Evolutionary conservation across 805 yeast species (phyloP), one percentile per base, ranked within the genome.

Genomic region (Yarrowia bubula): DNA sequence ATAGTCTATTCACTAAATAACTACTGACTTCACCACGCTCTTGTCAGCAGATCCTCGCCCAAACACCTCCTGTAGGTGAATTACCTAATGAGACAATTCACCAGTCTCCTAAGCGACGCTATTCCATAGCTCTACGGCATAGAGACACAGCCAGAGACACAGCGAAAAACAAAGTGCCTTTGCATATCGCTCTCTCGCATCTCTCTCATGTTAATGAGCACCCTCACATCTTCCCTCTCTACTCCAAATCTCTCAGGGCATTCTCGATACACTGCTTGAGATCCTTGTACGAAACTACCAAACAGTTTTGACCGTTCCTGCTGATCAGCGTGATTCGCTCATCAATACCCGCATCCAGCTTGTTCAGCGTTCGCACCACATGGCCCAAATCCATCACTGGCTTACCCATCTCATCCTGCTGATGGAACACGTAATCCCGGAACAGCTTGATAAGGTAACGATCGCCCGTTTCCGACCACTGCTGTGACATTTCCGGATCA

Each of bases 321-420:
- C 95, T 87, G 0, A 91, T 90, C 62, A 95, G 80, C 73, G 92
- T 78, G 14, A 95, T 76, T 69, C 84, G 86, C 75, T 95, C 99
- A 61, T 90, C 92, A 38, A 88, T 82, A 0, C 98, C 98, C 6
- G 93, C 96, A 73, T 95, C 99, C 69, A 95, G 79, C 75, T 93
- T 95, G 76, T 93, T 93, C 71, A 95, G 78, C 70, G 88, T 84
- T 58, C 84, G 79, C 67, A 95, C 77, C 6, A 92, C 92, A 74
- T 91, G 91, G 0, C 92, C 86, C 70, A 95, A 79, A 75, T 95
- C 97, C 66, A 91, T 77, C 1, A 86, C 83, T 2, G 96, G 92
- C 70, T 82, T 82, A 13, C 97, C 97, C 28, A 75, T 75, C 62
- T 88, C 92, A 74, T 90, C 92, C 42, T 81, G 83, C 73, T 90